Base-by-base conservation (phyloP, 192 early-diverging fungal genomes). In the Coemansia sp. region DNA sequence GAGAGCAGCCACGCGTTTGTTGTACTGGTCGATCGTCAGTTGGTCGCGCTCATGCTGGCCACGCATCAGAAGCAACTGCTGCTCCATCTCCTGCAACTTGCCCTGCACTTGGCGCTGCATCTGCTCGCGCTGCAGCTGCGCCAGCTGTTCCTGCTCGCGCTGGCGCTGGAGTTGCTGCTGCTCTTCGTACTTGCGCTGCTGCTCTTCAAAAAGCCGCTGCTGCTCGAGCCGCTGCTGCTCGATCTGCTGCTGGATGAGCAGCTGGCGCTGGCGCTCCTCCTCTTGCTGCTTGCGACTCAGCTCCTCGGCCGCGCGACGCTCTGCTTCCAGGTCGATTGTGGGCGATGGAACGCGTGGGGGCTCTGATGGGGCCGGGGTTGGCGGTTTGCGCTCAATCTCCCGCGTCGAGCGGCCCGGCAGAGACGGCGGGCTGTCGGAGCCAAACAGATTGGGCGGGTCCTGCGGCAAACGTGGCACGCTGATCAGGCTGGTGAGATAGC, bases 401-500 rank as follows among this genome's bases (percentile, higher is more conserved):
- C 51, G 50, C 19, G 45, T 50, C 46, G 59, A 79, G 50, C 72
- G 60, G 30, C 76, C 78, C 3, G 86, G 83, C 1, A 85, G 78
- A 7, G 91, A 85, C 8, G 85, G 81, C 25, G 74, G 80, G 37
- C 82, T 70, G 9, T 85, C 90, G 20, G 65, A 66, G 27, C 70
- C 77, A 29, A 93, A 76, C 41, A 98, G 85, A 54, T 87, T 85
- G 46, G 92, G 89, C 50, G 93, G 87, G 42, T 91, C 81, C 60
- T 80, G 81, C 3, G 87, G 79, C 28, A 98, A 70, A 46, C 81
- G 84, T 20, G 96, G 96, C 15, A 98, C 90, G 25, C 77, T 83
- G 53, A 97, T 92, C 46, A 98, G 80, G 37, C 88, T 91, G n/a
- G 92, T 94, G 38, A 98, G 68, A 66, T 97, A 98, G 55, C 83